These are phyloP conservation scores for Pinus tabuliformis DNA, from an alignment of 75 land plant genomes.

Conservation along the genomic window DNA sequence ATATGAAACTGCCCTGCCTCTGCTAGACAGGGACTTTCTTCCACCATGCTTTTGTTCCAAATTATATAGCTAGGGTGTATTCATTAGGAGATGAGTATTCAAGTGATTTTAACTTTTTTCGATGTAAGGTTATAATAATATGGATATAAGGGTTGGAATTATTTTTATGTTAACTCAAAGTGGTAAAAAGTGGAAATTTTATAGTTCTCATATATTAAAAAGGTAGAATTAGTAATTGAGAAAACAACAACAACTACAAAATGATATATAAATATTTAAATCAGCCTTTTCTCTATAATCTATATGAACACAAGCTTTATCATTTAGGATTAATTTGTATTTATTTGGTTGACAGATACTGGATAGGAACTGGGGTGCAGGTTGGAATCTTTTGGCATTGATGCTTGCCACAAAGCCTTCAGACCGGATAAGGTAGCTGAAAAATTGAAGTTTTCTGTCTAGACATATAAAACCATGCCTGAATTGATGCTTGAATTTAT, in stretches of 20 bases:
- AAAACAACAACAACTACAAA: no score
- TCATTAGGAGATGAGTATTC: neutral
- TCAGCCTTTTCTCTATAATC: no score
- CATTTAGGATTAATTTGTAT: neutral
- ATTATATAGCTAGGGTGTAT: neutral
- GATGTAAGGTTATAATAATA: neutral
- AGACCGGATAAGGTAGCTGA: conserved; percentile 75
- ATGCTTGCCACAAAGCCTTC: conserved; percentile 81
- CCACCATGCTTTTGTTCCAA: neutral
- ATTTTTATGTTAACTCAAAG: neutral
- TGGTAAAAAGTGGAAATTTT: no score
- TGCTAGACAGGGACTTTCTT: neutral
- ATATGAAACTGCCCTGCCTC: neutral
- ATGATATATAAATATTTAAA: no score
- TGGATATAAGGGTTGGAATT: neutral
- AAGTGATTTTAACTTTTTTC: neutral
- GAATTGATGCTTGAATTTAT: neutral
- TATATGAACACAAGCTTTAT: neutral
- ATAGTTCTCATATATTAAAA: no score
- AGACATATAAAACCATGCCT: neutral
- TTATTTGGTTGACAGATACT: conserved; percentile 52
- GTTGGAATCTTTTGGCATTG: conserved; percentile 81
- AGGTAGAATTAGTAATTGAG: no score
- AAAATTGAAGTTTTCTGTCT: neutral
- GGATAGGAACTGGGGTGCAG: conserved; percentile 93